Evolutionary conservation across 2,329 filamentous ascomycete species (phyloP).

Genomic region (Venturia nashicola): DNA sequence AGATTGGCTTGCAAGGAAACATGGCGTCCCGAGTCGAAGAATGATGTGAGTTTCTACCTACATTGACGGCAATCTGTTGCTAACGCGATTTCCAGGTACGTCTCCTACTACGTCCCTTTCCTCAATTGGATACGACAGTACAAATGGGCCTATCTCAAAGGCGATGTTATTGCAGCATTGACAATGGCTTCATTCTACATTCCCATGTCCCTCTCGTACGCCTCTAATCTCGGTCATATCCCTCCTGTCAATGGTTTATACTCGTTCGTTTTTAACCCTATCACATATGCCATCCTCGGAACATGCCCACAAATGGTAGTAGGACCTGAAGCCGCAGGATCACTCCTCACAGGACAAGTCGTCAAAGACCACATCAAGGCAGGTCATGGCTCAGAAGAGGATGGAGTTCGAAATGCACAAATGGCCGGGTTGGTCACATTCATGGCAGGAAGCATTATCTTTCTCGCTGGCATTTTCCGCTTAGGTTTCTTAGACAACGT

Average conservation of each 20-base stretch:
- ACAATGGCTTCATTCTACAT: slow-evolving; percentile 99
- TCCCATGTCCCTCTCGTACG: slow-evolving; percentile 89
- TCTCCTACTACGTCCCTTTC: slow-evolving; percentile 87
- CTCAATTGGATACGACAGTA: slow-evolving; percentile 88
- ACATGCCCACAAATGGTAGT: slow-evolving; percentile 90
- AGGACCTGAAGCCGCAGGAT: slow-evolving; percentile 88
- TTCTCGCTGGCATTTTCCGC: slow-evolving; percentile 73
- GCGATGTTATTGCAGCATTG: slow-evolving; percentile 76
- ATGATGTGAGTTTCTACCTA: slow-evolving; percentile 49
- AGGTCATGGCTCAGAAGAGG: slow-evolving; percentile 51
- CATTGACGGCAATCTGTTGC: neutral
- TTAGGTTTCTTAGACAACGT: slow-evolving; percentile 92
- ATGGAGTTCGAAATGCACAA: slow-evolving; percentile 62
- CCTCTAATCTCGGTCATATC: slow-evolving; percentile 83
- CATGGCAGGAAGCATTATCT: slow-evolving; percentile 75
- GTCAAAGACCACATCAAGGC: slow-evolving; percentile 64
- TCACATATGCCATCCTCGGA: slow-evolving; percentile 83
- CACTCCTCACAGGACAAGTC: slow-evolving; percentile 77
- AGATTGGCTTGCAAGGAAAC: slow-evolving; percentile 55
- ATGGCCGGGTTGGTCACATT: slow-evolving; percentile 82
- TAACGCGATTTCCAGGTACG: slow-evolving; percentile 46
- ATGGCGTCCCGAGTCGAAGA: slow-evolving; percentile 61
- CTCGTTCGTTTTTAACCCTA: slow-evolving; percentile 81
- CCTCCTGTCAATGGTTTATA: slow-evolving; percentile 91
- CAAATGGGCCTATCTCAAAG: slow-evolving; percentile 64